Base-by-base conservation (phyloP, 2,329 filamentous ascomycete genomes). In the Claviceps sorghi region DNA sequence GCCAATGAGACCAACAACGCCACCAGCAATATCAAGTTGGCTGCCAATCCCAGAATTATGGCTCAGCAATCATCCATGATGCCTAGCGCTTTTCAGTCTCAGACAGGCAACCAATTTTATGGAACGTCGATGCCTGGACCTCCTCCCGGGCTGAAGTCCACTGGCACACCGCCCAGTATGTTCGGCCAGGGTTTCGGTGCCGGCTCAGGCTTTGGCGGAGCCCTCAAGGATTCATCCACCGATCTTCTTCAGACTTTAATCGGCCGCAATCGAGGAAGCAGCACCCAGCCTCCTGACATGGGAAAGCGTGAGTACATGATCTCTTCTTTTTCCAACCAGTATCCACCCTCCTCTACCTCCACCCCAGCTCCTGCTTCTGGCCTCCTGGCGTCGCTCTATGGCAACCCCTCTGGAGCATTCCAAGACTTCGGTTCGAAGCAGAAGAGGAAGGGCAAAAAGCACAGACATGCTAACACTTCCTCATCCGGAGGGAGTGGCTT, bases 381-480 rank as follows among this genome's bases (percentile, higher is more conserved):
- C 77, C 84, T 90, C 78, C 78, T 91, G 76, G 85, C 81, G 80
- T 86, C 87, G 80, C 87, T 93, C 78, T 94, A 94, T 77, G 87
- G 86, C 74, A 78, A 82, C 68, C 85, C 86, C 75, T 76, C 85
- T 77, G 87, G 86, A 77, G 80, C 82, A 74, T 88, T 88, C 76
- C 86, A 90, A 83, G 89, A 95, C 70, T 83, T 84, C 75, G 86
- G 86, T 75, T 84, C 87, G 76, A 94, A 95, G 84, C 89, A 94
- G 82, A 95, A 95, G 85, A 96, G 95, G 83, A 95, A 95, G 88
- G 89, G 89, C 78, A 96, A 95, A 83, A 96, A 96, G 88, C 91
- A 96, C 80, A 94, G 90, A 84, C 90, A 96, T 84, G 91, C 89
- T 93, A 95, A 96, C 88, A 96, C 91, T 91, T 95, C 90, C 87